A percentile compares a stretch with the other conserved stretches of the same genome.
These are phyloP conservation scores for Ascodesmis nigricans DNA, from an alignment of 495 filamentous ascomycete species.

Conservation along the genomic window DNA sequence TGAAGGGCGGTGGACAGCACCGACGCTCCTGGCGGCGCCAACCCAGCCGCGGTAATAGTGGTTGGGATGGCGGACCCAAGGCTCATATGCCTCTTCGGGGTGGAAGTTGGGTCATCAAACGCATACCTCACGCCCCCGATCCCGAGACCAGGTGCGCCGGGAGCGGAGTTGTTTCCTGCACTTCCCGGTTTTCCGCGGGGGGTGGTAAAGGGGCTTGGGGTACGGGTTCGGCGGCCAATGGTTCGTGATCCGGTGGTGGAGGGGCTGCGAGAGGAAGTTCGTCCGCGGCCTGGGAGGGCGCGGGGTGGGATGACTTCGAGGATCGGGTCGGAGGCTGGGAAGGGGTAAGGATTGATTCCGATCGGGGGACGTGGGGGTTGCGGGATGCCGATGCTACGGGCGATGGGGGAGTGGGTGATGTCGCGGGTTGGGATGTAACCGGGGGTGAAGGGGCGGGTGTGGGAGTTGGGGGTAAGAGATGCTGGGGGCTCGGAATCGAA, in stretches of 20 bases:
- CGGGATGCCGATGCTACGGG: constrained; percentile 12
- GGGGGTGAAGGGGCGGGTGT: constrained; percentile 12
- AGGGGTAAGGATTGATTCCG: constrained; percentile 11
- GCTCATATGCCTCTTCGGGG: background rate
- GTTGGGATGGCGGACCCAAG: background rate
- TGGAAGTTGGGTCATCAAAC: background rate
- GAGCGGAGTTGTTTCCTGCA: too few species aligned
- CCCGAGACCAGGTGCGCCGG: too few species aligned
- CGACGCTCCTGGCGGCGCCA: background rate
- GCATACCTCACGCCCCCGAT: too few species aligned
- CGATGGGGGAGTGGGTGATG: constrained; percentile 13
- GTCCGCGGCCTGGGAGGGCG: too few species aligned
- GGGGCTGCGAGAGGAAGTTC: background rate
- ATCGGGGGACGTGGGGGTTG: constrained; percentile 10
- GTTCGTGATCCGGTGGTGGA: background rate
- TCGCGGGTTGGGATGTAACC: constrained; percentile 12
- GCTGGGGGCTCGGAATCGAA: constrained; percentile 3
- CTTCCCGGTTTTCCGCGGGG: too few species aligned
- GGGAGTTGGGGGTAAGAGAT: too few species aligned
- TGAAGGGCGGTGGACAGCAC: background rate
- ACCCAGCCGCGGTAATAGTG: background rate
- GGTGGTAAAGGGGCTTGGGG: too few species aligned
- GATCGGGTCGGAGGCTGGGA: constrained; percentile 1
- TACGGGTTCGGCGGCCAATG: background rate
- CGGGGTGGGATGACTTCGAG: background rate